A percentile compares a stretch with the other conserved stretches of the same genome.
Conservation (phyloP, 108 stramenopile genomes). For the Chaetoceros muelleri region DNA sequence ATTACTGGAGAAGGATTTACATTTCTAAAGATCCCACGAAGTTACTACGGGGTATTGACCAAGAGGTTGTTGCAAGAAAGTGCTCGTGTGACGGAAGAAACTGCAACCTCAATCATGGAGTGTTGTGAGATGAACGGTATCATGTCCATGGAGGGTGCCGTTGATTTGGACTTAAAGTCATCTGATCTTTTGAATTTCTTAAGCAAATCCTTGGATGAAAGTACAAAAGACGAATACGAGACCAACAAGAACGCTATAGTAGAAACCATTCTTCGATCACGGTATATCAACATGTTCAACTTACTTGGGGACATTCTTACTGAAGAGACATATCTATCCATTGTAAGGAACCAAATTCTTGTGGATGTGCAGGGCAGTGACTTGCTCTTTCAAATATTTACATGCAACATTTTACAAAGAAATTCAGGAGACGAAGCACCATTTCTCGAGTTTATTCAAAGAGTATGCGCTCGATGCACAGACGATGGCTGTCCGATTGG, state of each 20-base stretch:
- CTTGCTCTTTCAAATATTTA: constrained; percentile 83
- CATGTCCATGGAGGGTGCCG: constrained; percentile 43
- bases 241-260: constrained; percentile 30
- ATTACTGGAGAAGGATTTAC: constrained; percentile 77
- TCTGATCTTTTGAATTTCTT: constrained; percentile 20
- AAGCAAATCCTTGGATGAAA: constrained; percentile 11
- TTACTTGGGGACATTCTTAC: constrained; percentile 61
- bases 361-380: constrained; percentile 83
- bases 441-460: constrained; percentile 85
- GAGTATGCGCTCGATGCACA: constrained; percentile 65
- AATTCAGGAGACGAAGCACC: constrained; percentile 66
- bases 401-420: constrained; percentile 64
- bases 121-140: constrained; percentile 24
- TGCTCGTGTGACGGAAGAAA: constrained; percentile 21
- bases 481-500: constrained; percentile 47
- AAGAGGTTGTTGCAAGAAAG: constrained; percentile 21
- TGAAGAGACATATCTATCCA: constrained; percentile 58
- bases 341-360: constrained; percentile 76
- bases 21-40: constrained; percentile 73
- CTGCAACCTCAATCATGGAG: constrained; percentile 30
- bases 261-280: constrained; percentile 41
- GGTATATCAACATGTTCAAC: constrained; percentile 67
- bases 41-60: constrained; percentile 75
- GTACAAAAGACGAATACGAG: constrained; percentile 17
- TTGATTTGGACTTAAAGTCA: constrained; percentile 33